Evolutionary conservation across 805 yeast genomes (phyloP), one percentile per base, ranked within the genome.

Genomic region (Metahyphopichia silvanorum): DNA sequence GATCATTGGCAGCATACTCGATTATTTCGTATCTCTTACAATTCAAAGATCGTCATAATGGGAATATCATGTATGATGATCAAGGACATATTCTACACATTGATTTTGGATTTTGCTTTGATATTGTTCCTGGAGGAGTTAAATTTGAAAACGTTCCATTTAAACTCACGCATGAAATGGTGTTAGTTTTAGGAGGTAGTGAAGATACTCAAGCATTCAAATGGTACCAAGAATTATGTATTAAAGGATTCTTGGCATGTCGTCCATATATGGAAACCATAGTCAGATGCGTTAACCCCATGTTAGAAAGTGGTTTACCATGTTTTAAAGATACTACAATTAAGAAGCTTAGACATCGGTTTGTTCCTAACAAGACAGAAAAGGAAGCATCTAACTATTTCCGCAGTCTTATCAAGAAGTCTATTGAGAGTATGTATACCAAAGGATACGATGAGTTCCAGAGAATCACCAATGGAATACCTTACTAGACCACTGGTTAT

Each of bases 101-200:
- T 59, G 99, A 93, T 63, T 93, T 93, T 65, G 99, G 99, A 3
- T 93, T 93, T 72, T 89, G 96, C 50, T 94, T 93, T 56, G 99
- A 93, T 63, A 93, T 93, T 57, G 97, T 86, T 21, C 99, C 99
- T 7, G 99, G 99, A 44, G 98, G 98, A 21, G 97, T 93, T 30
- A 86, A 82, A 51, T 94, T 93, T 55, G 99, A 93, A 51, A 95
- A 87, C n/a, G 96, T 95, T 1, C 98, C 98, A 9, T 93, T 93
- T 70, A 93, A 93, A 55, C 74, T 93, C 43, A 93, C 98, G 3
- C 85, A 82, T 47, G 99, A 93, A 53, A 93, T 94, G 98, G 84
- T 93, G 4, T 75, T 78, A 54, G 97, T 93, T 1, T 78, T 93
- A 82, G 98, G 98, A n/a, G 98, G 98, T 0, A 73, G 78, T 12